A percentile compares a stretch with the other conserved stretches of the same genome.
Evolutionary conservation across 148 eudicot genomes (phyloP).

Genomic region (Talinum fruticosum): DNA sequence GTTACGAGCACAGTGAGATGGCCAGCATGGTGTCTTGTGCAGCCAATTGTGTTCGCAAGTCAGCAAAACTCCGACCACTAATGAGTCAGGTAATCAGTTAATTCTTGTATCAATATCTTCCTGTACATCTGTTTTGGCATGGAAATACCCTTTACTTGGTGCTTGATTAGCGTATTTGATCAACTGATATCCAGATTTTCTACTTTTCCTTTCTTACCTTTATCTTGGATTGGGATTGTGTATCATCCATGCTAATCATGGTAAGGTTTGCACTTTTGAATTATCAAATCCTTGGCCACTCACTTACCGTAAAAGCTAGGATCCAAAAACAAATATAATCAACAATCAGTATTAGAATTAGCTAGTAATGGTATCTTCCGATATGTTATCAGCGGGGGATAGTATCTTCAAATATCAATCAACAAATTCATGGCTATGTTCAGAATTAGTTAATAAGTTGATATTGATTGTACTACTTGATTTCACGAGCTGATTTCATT

Average conservation of each 20-base stretch:
- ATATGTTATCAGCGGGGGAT: too few species aligned
- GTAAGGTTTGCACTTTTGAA: not conserved
- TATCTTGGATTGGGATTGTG: not conserved
- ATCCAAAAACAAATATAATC: not conserved
- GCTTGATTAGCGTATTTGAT: not conserved
- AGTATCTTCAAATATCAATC: too few species aligned
- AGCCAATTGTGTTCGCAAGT: slow-evolving; percentile 80
- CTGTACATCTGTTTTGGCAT: not conserved
- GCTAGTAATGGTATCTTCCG: too few species aligned
- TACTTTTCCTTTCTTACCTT: not conserved
- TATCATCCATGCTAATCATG: not conserved
- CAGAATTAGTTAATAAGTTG: not conserved
- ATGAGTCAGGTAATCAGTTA: slow-evolving; percentile 71
- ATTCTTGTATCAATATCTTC: not conserved
- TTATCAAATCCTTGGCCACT: not conserved
- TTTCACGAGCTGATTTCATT: not conserved
- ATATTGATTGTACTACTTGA: not conserved
- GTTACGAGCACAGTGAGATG: slow-evolving; percentile 68
- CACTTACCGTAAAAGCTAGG: not conserved
- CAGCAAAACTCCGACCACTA: slow-evolving; percentile 64
- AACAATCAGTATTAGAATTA: not conserved
- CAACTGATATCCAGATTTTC: not conserved
- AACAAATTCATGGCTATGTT: not conserved
- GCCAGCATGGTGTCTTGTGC: slow-evolving; percentile 86
- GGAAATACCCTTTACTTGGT: not conserved